phyloP scores from a whole-genome alignment of 495 filamentous ascomycete species.

The Hypoxylon intermedium region DNA sequence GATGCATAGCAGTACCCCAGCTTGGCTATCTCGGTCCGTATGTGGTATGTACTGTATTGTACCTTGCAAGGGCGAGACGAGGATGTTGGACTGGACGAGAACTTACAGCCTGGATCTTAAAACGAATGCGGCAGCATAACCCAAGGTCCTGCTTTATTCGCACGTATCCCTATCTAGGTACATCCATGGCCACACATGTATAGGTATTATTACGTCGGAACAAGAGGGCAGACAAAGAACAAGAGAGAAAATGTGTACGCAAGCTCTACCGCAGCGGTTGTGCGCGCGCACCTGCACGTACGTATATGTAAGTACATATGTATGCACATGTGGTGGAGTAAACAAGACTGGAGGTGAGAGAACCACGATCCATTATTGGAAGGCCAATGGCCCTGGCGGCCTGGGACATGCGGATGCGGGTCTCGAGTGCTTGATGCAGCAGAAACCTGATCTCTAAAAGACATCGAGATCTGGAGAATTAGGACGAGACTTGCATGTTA shows the following conservation, averaged over 20 bases:
- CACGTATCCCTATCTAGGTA: constrained; percentile 6
- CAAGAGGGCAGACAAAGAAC: constrained; percentile 22
- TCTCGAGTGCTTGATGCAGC: constrained; percentile 32
- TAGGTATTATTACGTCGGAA: constrained; percentile 3
- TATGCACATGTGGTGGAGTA: constrained; percentile 11
- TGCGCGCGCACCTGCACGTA: constrained; percentile 14
- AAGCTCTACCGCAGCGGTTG: constrained; percentile 7
- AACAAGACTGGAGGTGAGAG: constrained; percentile 19
- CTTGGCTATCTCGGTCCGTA: constrained; percentile 22
- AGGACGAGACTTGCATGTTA: constrained; percentile 29
- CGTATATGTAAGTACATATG: neutral
- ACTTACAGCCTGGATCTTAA: constrained; percentile 3
- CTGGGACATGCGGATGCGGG: constrained; percentile 35
- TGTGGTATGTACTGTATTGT: constrained; percentile 11
- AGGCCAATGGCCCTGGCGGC: constrained; percentile 4
- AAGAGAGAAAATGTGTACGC: constrained; percentile 15
- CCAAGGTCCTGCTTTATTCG: constrained; percentile 29
- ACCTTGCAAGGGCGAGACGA: constrained; percentile 2
- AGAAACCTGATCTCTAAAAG: constrained; percentile 33
- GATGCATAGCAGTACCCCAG: constrained; percentile 7
- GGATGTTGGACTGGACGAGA: constrained; percentile 18
- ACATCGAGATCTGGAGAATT: constrained; percentile 38
- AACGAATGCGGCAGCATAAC: constrained; percentile 33
- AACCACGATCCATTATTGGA: constrained; percentile 16
- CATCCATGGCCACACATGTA: constrained; percentile 25